Base-by-base conservation (phyloP, 768 basidiomycete species). In the Coprinellus micaceus region DNA sequence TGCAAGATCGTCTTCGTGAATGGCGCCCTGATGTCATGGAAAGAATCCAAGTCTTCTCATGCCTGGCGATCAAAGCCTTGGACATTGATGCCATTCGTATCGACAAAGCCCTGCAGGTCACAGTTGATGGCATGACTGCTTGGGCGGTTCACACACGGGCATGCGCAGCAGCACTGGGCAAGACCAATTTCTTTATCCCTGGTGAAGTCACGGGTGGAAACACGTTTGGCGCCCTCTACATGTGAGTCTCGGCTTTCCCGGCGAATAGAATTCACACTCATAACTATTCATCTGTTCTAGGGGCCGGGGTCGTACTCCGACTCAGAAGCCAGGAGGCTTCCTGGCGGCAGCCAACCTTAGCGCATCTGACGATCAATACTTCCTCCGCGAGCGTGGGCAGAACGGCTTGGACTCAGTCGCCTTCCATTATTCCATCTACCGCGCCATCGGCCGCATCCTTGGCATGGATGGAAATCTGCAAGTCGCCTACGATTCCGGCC, bases 161-260 rank as follows among this genome's bases (percentile, higher is more conserved):
- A 10, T 96, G 94, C 67, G 94, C 94, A 1, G 67, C 73, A 2
- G 70, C 74, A 0, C 71, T 91, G 15, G 84, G 84, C 52, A 97
- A 97, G 76, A 80, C 75, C 4, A 94, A 97, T 66, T 96, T 97
- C 69, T 88, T 84, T 72, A 94, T 97, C 61, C 76, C 91, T 1
- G 94, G 94, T 44, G 94, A 97, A 75, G 90, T 97, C 47, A 97
- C 94, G 7, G 94, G 94, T 76, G 94, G 94, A 55, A 86, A 97
- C 71, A 85, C 84, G 1, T 96, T 96, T 66, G 93, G 91, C 10
- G 75, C 93, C 0, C 73, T 96, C 11, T 97, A 96, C 71, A 72
- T 90, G 90, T 89, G 65, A 59, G 87, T 77, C 30, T 19, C 52
- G 30, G 44, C 41, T 44, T 25, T 50, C 13, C 41, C 45, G 46